These are phyloP conservation scores for Plasmodium cynomolgi DNA, from an alignment of 169 alveolate species.

Conservation along the genomic window DNA sequence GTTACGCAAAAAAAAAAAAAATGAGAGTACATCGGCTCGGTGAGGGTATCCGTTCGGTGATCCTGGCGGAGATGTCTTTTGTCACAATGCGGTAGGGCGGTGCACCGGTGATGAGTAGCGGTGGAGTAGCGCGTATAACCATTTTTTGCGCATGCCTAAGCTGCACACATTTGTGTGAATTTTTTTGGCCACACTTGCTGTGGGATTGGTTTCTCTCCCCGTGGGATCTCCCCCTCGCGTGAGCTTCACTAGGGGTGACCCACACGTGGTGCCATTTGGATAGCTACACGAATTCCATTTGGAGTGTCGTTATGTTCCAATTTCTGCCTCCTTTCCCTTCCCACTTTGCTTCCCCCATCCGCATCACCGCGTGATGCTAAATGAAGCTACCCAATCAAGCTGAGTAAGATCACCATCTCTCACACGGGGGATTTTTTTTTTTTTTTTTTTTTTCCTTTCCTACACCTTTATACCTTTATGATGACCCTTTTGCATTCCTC, in stretches of 20 bases:
- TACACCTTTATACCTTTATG: not conserved
- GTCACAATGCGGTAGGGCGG: not conserved
- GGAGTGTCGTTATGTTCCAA: not conserved
- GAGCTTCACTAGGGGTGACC: not conserved
- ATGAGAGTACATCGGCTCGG: not conserved
- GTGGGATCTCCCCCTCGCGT: not conserved
- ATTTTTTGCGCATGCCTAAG: not conserved
- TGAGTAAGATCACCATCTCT: not conserved
- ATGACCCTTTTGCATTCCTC: not conserved
- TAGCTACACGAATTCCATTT: not conserved
- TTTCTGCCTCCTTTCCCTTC: not conserved
- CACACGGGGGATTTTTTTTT: not conserved
- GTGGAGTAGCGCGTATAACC: not conserved
- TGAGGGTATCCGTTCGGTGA: not conserved
- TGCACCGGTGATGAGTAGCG: not conserved
- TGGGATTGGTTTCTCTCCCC: not conserved
- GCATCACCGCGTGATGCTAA: not conserved
- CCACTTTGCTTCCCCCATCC: not conserved
- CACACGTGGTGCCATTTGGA: not conserved
- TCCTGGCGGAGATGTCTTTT: not conserved
- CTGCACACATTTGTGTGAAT: not conserved
- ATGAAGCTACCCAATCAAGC: not conserved
- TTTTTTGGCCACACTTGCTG: not conserved
- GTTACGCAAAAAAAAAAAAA: not conserved
- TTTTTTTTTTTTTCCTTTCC: not conserved